Conservation (phyloP, 176 grass and related monocot species). For the Eremochloa ophiuroides region DNA sequence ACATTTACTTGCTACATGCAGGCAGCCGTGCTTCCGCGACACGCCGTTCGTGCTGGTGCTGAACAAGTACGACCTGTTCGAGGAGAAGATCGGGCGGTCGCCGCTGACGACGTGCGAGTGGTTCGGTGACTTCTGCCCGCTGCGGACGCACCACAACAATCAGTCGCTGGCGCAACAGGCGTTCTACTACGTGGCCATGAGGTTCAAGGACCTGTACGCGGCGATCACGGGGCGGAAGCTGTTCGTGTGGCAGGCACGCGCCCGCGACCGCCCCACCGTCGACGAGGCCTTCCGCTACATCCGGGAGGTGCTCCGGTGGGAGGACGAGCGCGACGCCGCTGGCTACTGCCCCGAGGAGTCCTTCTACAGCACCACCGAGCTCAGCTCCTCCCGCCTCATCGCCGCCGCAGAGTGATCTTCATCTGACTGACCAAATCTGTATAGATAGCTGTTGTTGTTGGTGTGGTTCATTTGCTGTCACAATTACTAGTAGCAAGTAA, state of each 20-base stretch:
- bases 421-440: too few species aligned
- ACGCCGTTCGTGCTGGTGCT: conserved; percentile 86
- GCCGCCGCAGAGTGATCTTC: conserved; percentile 48
- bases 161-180: conserved; percentile 88
- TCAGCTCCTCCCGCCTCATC: conserved; percentile 75
- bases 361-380: conserved; percentile 87
- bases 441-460: too few species aligned
- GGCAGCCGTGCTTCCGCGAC: conserved; percentile 73
- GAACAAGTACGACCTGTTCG: conserved; percentile 91
- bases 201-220: conserved; percentile 82
- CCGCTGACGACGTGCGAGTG: conserved; percentile 63
- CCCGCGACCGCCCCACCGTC: conserved; percentile 52
- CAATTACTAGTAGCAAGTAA: not conserved
- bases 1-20: too few species aligned
- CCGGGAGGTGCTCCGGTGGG: conserved; percentile 83
- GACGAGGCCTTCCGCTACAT: conserved; percentile 86
- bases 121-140: conserved; percentile 76
- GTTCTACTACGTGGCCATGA: conserved; percentile 84
- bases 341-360: conserved; percentile 64
- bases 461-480: not conserved
- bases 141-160: conserved; percentile 73
- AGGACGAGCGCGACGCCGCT: conserved; percentile 69
- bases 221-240: conserved; percentile 57
- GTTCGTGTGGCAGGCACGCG: conserved; percentile 85
- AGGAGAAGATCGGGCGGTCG: conserved; percentile 66